Percentiles rank a stretch among this genome's conserved stretches.
Conservation (phyloP, 352 stramenopile species). For the Aphanomyces invadans region DNA sequence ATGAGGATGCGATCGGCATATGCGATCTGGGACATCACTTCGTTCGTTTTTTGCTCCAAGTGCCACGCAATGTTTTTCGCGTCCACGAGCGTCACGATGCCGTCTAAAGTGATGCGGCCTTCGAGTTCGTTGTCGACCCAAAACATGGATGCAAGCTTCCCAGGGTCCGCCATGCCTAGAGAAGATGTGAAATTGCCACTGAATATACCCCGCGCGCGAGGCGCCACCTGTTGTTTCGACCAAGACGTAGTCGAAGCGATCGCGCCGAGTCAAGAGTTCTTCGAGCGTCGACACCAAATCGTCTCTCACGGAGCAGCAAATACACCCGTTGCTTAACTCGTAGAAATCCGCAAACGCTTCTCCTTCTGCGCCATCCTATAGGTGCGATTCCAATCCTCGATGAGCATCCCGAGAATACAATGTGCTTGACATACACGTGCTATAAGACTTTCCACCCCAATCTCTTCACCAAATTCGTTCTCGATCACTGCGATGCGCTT, state of each 20-base stretch:
- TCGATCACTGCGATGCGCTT: constrained; percentile 97
- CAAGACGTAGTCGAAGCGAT: constrained; percentile 88
- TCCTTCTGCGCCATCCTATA: constrained; percentile 48
- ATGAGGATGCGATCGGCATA: constrained; percentile 98
- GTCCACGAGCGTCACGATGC: constrained; percentile 96
- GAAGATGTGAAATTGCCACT: background rate
- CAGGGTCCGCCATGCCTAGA: constrained; percentile 83
- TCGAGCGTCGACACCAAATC: constrained; percentile 84
- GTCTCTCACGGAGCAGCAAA: constrained; percentile 95
- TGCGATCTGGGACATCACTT: constrained; percentile 94
- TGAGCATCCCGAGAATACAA: too few species aligned
- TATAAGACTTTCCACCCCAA: constrained; percentile 91
- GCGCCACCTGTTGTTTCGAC: constrained; percentile 92
- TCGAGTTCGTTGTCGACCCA: constrained; percentile 92
- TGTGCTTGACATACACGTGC: constrained; percentile 30
- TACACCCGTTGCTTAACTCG: constrained; percentile 95
- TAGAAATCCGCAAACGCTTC: constrained; percentile 85
- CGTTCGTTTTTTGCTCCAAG: constrained; percentile 52
- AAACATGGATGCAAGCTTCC: constrained; percentile 93
- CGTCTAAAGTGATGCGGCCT: constrained; percentile 85
- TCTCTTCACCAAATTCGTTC: constrained; percentile 98
- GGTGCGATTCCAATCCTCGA: background rate
- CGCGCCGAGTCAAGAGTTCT: constrained; percentile 65
- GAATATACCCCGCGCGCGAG: too few species aligned
- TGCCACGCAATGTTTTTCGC: constrained; percentile 87